Percentiles rank a stretch among this genome's conserved stretches.
Evolutionary conservation across 2,329 filamentous ascomycete species (phyloP).

Genomic region (Curvularia sp.): DNA sequence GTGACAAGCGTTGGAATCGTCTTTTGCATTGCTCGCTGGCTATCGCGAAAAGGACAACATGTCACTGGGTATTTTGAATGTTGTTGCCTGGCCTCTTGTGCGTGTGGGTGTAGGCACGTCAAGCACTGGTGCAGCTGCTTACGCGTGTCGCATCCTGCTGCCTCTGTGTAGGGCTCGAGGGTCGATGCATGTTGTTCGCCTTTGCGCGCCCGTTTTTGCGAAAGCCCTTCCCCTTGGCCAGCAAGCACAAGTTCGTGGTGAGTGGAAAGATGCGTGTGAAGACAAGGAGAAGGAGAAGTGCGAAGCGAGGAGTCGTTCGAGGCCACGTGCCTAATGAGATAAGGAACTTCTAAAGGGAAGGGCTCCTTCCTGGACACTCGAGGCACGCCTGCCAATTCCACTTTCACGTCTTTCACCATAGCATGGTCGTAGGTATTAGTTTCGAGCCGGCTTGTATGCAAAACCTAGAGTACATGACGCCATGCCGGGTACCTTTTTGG

Average conservation of each 20-base stretch:
- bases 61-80: conserved; percentile 1
- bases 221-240: not conserved
- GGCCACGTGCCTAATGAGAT: no score
- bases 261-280: not conserved
- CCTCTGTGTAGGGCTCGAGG: not conserved
- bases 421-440: not conserved
- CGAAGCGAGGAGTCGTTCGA: not conserved
- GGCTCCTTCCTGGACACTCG: not conserved
- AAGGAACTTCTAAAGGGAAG: not conserved
- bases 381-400: not conserved
- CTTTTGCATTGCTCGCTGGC: conserved; percentile 8
- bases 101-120: conserved; percentile 13
- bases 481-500: not conserved
- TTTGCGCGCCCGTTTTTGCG: not conserved
- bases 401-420: not conserved
- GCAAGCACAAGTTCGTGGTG: not conserved
- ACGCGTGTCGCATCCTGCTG: conserved; percentile 16
- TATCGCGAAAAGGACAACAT: conserved; percentile 2
- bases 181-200: not conserved
- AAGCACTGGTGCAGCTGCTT: conserved; percentile 31
- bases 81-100: conserved; percentile 19
- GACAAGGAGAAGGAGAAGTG: not conserved
- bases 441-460: not conserved
- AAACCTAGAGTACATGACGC: not conserved
- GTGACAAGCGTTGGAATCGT: conserved; percentile 11